Percentiles rank a stretch among this genome's conserved stretches.
phyloP scores from a whole-genome alignment of 805 yeast species.

The Ogataea angusta region DNA sequence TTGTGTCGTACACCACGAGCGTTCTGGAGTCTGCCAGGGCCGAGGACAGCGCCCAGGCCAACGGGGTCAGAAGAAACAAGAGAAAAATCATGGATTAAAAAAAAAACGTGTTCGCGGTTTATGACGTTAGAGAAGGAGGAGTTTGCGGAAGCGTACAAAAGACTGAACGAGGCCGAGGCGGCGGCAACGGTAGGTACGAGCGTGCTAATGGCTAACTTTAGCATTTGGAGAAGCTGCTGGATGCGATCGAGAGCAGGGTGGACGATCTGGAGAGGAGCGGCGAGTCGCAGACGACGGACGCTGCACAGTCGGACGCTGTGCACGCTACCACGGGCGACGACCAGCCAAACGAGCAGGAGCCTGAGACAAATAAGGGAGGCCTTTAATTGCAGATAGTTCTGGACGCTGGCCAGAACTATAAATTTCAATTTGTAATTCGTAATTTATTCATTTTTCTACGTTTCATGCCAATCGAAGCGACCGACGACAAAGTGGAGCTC shows the following conservation, averaged over 20 bases:
- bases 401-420: background rate
- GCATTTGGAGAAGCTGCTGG: constrained; percentile 62
- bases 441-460: constrained; percentile 5
- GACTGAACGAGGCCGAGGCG: constrained; percentile 64
- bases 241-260: constrained; percentile 60
- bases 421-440: background rate
- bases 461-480: constrained; percentile 60
- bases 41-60: constrained; percentile 15
- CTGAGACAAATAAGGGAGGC: too few species aligned
- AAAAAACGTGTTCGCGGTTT: constrained; percentile 18
- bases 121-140: constrained; percentile 24
- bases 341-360: background rate
- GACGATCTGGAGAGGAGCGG: constrained; percentile 31
- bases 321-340: too few species aligned
- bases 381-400: background rate
- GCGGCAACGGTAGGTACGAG: constrained; percentile 47
- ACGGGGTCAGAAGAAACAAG: constrained; percentile 11
- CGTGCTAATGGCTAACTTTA: constrained; percentile 7
- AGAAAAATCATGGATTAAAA: constrained; percentile 13
- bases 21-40: constrained; percentile 22
- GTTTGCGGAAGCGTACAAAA: constrained; percentile 55
- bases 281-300: background rate
- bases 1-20: constrained; percentile 24
- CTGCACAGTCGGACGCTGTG: background rate
- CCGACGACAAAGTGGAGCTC: constrained; percentile 58